A percentile compares a stretch with the other conserved stretches of the same genome.
Conservation (phyloP, 768 basidiomycete genomes). For the Rhizopogon rudus region DNA sequence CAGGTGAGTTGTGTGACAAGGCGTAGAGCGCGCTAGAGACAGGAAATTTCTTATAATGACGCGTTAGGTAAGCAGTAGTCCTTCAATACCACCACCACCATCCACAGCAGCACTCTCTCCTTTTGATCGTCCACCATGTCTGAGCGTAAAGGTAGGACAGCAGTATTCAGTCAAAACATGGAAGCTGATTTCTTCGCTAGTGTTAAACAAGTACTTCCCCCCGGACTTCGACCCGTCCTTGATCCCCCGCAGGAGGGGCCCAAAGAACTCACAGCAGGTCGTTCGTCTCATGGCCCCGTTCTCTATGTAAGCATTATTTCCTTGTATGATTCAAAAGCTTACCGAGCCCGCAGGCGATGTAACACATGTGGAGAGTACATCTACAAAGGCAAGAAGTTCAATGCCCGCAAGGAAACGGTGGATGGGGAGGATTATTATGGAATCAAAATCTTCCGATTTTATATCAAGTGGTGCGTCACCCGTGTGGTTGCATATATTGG, state of each 20-base stretch:
- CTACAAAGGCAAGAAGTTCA: constrained; percentile 99
- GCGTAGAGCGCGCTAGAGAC: constrained; percentile 17
- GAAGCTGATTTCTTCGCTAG: constrained; percentile 33
- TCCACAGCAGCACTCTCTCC: not conserved
- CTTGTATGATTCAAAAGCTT: not conserved
- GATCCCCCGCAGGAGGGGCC: constrained; percentile 85
- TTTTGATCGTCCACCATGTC: constrained; percentile 49
- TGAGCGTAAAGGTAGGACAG: constrained; percentile 67
- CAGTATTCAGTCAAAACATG: not conserved
- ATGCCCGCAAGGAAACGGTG: constrained; percentile 97
- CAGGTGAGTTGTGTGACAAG: constrained; percentile 12
- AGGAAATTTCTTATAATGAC: constrained; percentile 25
- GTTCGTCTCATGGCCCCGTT: constrained; percentile 99
- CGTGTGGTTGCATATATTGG: constrained; percentile 21
- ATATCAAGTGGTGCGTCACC: constrained; percentile 76
- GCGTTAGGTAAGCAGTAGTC: constrained; percentile 24
- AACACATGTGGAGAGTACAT: constrained; percentile 98
- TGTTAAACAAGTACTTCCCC: constrained; percentile 94
- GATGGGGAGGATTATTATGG: constrained; percentile 97
- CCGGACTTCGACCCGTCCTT: constrained; percentile 98
- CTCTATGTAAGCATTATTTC: constrained; percentile 66
- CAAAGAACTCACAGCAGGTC: constrained; percentile 94
- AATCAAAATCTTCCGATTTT: constrained; percentile 94
- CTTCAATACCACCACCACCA: not conserved
- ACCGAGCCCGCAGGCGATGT: constrained; percentile 57